phyloP scores from a whole-genome alignment of 1,284 basidiomycete species.

The Earliella scabrosa region DNA sequence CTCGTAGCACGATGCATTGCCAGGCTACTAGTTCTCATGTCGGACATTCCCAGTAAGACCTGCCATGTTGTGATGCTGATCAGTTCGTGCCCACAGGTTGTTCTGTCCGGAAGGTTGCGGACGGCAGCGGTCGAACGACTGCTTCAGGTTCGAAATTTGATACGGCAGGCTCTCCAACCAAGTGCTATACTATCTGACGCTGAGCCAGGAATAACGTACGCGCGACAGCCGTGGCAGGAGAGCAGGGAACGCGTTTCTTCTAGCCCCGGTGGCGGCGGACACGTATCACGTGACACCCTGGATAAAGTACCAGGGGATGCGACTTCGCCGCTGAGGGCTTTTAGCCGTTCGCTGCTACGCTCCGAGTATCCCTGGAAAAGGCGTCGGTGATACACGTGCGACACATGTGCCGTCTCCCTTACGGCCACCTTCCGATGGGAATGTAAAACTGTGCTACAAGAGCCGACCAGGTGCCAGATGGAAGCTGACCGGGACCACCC shows the following conservation, averaged over 20 bases:
- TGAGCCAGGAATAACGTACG: not conserved
- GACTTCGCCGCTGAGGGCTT: conserved; percentile 35
- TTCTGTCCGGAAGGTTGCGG: no score
- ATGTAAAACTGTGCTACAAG: conserved; percentile 10
- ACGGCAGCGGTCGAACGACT: no score
- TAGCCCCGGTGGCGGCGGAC: conserved; percentile 15
- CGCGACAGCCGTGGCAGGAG: no score
- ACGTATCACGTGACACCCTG: conserved; percentile 21
- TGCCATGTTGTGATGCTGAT: no score
- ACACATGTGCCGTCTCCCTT: conserved; percentile 30
- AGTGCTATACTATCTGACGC: not conserved
- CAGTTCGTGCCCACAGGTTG: no score
- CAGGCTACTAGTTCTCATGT: no score
- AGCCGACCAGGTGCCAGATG: not conserved
- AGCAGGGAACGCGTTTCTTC: no score
- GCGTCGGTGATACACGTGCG: no score
- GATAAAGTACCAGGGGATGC: not conserved
- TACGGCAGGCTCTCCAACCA: no score
- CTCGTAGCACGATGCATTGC: no score
- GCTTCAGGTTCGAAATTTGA: no score
- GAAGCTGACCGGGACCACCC: not conserved
- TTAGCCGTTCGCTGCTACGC: conserved; percentile 39
- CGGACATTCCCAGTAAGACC: no score
- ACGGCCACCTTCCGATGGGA: conserved; percentile 24
- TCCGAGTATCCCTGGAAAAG: conserved; percentile 14